A percentile compares a stretch with the other conserved stretches of the same genome.
phyloP scores from a whole-genome alignment of 179 eudicot genomes.

The Spergularia azorica region DNA sequence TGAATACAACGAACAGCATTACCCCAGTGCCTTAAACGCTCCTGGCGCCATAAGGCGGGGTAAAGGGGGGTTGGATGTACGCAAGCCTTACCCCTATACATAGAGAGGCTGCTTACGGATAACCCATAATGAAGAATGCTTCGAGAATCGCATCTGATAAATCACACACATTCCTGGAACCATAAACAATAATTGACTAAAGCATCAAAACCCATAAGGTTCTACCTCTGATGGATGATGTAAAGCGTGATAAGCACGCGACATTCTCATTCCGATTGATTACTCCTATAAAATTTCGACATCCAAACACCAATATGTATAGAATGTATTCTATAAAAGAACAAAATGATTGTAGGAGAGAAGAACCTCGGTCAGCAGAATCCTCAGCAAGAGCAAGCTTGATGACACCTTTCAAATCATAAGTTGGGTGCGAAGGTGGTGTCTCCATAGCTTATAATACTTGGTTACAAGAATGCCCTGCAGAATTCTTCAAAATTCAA shows the following conservation, averaged over 20 bases:
- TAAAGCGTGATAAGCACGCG: not conserved
- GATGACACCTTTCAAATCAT: slow-evolving; percentile 83
- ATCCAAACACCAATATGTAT: not conserved
- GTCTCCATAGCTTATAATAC: slow-evolving; percentile 35
- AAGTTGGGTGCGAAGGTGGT: slow-evolving; percentile 89
- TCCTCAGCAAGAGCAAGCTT: slow-evolving; percentile 92
- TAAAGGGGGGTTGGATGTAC: too few relatives aligned
- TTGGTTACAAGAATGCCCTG: not conserved
- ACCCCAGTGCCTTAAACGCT: too few relatives aligned
- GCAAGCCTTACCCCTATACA: too few relatives aligned
- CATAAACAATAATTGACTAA: not conserved
- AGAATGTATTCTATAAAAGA: not conserved
- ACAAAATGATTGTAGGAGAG: slow-evolving; percentile 10
- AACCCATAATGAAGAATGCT: too few relatives aligned
- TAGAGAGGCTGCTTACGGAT: too few relatives aligned
- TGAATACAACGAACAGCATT: too few relatives aligned
- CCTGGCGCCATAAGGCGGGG: too few relatives aligned
- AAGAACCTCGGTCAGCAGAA: slow-evolving; percentile 71
- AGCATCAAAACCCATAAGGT: not conserved
- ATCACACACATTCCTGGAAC: not conserved
- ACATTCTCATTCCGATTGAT: not conserved
- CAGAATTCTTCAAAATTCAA: not conserved
- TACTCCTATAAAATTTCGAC: not conserved
- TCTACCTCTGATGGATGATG: not conserved
- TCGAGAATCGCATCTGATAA: not conserved